Percentiles rank a stretch among this genome's conserved stretches.
Evolutionary conservation across 2,329 filamentous ascomycete species (phyloP).

Genomic region (Tricladium varicosporioides): DNA sequence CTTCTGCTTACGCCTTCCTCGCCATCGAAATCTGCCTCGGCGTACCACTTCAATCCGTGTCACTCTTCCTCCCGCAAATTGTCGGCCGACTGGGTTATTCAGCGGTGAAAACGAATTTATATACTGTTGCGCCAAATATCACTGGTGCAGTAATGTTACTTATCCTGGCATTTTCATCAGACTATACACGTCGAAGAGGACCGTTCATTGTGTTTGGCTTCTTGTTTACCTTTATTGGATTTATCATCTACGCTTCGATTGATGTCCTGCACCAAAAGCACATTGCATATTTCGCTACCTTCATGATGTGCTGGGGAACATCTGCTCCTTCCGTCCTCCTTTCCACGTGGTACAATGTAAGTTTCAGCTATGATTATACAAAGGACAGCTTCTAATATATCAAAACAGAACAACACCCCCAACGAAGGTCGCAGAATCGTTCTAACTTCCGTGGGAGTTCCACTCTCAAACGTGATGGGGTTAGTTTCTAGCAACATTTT

Average conservation of each 20-base stretch:
- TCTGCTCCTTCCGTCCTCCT: slow-evolving; percentile 32
- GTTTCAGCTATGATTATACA: neutral
- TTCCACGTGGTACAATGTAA: slow-evolving; percentile 45
- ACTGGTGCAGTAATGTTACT: slow-evolving; percentile 71
- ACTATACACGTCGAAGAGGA: slow-evolving; percentile 44
- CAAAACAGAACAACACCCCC: slow-evolving; percentile 55
- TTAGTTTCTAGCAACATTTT: slow-evolving; percentile 70
- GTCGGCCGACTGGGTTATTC: slow-evolving; percentile 47
- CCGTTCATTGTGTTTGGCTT: slow-evolving; percentile 76
- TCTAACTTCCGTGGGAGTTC: slow-evolving; percentile 61
- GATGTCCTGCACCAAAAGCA: slow-evolving; percentile 48
- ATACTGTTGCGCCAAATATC: slow-evolving; percentile 78
- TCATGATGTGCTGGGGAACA: slow-evolving; percentile 61
- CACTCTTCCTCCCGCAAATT: slow-evolving; percentile 55
- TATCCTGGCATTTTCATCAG: slow-evolving; percentile 68
- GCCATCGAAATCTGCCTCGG: slow-evolving; percentile 58
- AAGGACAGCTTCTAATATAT: neutral
- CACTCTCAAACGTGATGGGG: slow-evolving; percentile 65
- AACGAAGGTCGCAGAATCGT: slow-evolving; percentile 61
- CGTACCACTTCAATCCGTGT: slow-evolving; percentile 55
- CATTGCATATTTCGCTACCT: slow-evolving; percentile 63
- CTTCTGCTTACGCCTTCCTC: slow-evolving; percentile 44
- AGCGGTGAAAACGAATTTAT: slow-evolving; percentile 67
- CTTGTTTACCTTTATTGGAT: slow-evolving; percentile 70
- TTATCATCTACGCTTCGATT: slow-evolving; percentile 75